Evolutionary conservation across 345 rosid species (phyloP), one percentile per base, ranked within the genome.

Genomic region (Hibiscus trionum): DNA sequence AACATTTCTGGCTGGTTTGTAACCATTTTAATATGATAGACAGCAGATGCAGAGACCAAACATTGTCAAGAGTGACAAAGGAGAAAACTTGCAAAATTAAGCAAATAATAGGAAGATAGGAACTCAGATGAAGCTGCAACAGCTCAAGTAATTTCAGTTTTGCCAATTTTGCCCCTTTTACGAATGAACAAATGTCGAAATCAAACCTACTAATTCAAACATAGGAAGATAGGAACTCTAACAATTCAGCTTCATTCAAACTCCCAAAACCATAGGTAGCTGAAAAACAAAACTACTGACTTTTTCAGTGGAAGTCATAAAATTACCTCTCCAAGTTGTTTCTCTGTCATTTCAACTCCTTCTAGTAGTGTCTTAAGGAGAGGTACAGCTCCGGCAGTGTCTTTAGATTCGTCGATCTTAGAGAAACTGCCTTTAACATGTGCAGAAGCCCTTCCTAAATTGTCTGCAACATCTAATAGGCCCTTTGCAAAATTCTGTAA

Each of bases 311-410:
- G 16, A 72, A 59, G 31, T 17, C 61, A 67, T 47, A 58, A 46
- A 58, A 27, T 12, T 78, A 92, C 99, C 89, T 87, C 91, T n/a
- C 61, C 80, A 68, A 95, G 86, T 77, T 92, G 97, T 79, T 92
- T 95, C 82, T 92, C 99, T 11, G 99, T 95, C 99, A 92, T 95
- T 74, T 90, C 97, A 78, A 95, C 99, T 56, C 99, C 98, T 80
- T 89, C 96, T 47, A 93, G 78, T 74, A 95, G 96, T 7, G 87
- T 90, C 77, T 86, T 86, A 39, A 95, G 80, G 31, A 92, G 85
- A 37, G 88, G 87, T 57, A 77, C 84, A 61, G 93, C 96, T 62
- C 91, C 90, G 15, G 76, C 68, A 8, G 87, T 55, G 75, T 89
- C 96, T 46, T 79, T 75, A 56, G 97, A 88, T 21, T 84, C 61